A percentile compares a stretch with the other conserved stretches of the same genome.
phyloP scores from a whole-genome alignment of 345 rosid genomes.

The Pistacia atlantica region DNA sequence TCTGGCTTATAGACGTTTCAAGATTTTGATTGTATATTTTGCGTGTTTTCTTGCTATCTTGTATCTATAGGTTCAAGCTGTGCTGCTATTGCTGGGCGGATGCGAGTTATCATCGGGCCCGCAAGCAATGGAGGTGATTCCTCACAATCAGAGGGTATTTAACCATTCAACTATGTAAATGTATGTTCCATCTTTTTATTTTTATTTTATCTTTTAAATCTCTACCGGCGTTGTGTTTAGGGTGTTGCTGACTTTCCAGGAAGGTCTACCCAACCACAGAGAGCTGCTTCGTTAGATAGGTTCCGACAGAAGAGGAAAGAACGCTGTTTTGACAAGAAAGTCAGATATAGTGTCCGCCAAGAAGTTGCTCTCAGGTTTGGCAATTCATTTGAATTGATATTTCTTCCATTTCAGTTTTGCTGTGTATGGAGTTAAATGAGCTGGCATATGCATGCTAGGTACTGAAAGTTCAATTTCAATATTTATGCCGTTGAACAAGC shows the following conservation, averaged over 20 bases:
- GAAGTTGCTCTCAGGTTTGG: slow-evolving; percentile 92
- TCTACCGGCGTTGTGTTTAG: slow-evolving; percentile 30
- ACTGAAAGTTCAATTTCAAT: neutral
- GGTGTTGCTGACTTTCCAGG: slow-evolving; percentile 60
- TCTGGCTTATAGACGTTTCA: neutral
- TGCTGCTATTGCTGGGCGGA: slow-evolving; percentile 71
- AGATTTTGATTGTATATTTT: neutral
- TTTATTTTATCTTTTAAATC: slow-evolving; percentile 5
- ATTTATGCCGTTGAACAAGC: neutral
- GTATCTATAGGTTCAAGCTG: slow-evolving; percentile 69
- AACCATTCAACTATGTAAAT: neutral
- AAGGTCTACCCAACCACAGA: slow-evolving; percentile 74
- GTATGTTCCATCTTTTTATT: slow-evolving; percentile 10
- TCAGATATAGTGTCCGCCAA: slow-evolving; percentile 91
- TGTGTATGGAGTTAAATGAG: neutral
- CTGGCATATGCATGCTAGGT: neutral
- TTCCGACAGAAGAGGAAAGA: slow-evolving; percentile 94
- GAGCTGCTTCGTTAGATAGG: slow-evolving; percentile 84
- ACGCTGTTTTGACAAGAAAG: slow-evolving; percentile 93
- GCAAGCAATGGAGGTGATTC: slow-evolving; percentile 53
- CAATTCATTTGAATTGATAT: slow-evolving; percentile 5
- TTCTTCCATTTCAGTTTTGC: neutral
- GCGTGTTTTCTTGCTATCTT: neutral
- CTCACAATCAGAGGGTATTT: slow-evolving; percentile 64
- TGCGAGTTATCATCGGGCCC: slow-evolving; percentile 69